Evolutionary conservation across 805 yeast genomes (phyloP), one percentile per base, ranked within the genome.

Genomic region (Clavispora fructus): DNA sequence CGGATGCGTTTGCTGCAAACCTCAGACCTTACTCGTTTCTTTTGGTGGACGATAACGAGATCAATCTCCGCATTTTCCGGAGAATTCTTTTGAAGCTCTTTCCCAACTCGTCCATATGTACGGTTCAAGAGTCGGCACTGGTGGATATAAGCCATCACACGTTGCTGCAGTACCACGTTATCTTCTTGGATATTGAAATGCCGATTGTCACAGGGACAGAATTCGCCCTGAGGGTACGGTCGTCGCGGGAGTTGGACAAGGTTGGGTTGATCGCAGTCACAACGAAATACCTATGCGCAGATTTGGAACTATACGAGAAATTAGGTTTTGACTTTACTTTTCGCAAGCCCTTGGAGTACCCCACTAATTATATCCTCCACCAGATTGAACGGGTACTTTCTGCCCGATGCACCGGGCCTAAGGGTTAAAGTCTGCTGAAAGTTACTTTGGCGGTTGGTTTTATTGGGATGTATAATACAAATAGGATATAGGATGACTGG

Each of bases 111-210:
- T 43, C 44, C 11, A 57, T 70, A 10, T 57, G 56, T 11, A 59
- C 60, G 30, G 53, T 64, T 9, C 60, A 59, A 37, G 69, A 71
- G 46, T 57, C 65, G 26, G 57, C 68, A 1, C 52, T 56, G 35
- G 68, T 69, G 9, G 69, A 70, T 46, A n/a, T 43, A 7, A 17
- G 41, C 23, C 25, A 28, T 12, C 11, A 13, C 6, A n/a, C 31
- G 13, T 47, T 55, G 13, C 48, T 41, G 42, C 46, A 43, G n/a
- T 51, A 49, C 31, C 42, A 50, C 17, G 53, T 65, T 29, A 58
- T 69, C 7, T 73, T 72, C 43, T 57, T 72, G 35, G 77, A 73
- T 51, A 73, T 73, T 29, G 77, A 73, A 48, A 73, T 73, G 77
- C 77, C 77, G 6, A 55, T 52, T 11, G 58, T 72, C 16, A 56